Conservation (phyloP, 2,329 filamentous ascomycete genomes). For the Fusarium lyarnte region DNA sequence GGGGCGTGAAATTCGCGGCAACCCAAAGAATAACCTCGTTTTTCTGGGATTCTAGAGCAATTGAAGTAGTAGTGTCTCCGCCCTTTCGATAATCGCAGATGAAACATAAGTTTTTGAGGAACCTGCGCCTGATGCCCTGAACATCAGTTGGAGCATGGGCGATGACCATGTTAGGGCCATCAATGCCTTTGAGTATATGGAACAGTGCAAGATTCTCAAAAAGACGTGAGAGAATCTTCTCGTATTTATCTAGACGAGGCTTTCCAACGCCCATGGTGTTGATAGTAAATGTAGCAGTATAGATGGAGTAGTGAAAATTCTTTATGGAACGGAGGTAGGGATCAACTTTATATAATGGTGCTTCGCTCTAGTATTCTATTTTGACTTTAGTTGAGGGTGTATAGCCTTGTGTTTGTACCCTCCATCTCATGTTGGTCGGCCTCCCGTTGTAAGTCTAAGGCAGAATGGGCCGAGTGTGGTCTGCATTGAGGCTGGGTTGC, state of each 20-base stretch:
- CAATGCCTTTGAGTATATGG: conserved; percentile 9
- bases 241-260: conserved; percentile 26
- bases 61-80: conserved; percentile 55
- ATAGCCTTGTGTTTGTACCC: neutral
- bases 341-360: neutral
- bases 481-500: neutral
- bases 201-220: conserved; percentile 38
- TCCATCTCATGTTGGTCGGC: conserved; percentile 12
- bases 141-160: neutral
- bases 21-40: conserved; percentile 54
- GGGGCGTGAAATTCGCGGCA: conserved; percentile 50
- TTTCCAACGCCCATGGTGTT: conserved; percentile 13
- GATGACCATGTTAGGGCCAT: conserved; percentile 20
- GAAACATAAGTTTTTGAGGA: conserved; percentile 54
- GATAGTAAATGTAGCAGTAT: neutral
- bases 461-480: neutral
- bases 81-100: conserved; percentile 59
- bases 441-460: neutral
- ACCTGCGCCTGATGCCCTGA: conserved; percentile 34
- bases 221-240: conserved; percentile 27
- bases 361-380: neutral
- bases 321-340: no score
- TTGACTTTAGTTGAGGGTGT: neutral
- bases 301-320: neutral
- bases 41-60: conserved; percentile 51